phyloP scores from a whole-genome alignment of 345 rosid species.

The Citrus australasica region DNA sequence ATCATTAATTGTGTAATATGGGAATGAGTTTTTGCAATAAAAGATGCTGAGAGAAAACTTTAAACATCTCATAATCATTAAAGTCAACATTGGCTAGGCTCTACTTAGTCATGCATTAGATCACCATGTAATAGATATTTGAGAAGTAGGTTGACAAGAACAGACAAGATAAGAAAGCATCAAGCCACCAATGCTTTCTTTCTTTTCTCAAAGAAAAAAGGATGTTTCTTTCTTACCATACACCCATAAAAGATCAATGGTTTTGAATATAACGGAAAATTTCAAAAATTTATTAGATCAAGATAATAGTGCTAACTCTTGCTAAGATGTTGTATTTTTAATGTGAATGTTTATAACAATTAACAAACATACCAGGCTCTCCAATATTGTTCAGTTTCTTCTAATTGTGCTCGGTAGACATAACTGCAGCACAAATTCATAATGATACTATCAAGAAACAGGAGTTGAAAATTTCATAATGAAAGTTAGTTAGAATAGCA shows the following conservation, averaged over 20 bases:
- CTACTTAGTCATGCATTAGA: neutral
- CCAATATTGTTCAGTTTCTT: constrained; percentile 94
- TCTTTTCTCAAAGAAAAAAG: neutral
- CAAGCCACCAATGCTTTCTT: neutral
- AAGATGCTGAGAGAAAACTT: neutral
- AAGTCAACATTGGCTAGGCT: neutral
- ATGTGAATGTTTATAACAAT: neutral
- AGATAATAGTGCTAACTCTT: neutral
- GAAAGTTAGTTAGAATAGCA: neutral
- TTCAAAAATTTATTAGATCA: neutral
- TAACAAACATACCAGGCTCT: constrained; percentile 70
- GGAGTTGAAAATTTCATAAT: neutral
- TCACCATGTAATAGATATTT: neutral
- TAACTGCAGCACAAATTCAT: constrained; percentile 52
- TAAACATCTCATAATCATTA: neutral
- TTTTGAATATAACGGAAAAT: neutral
- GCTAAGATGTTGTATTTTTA: neutral
- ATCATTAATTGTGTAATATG: constrained; percentile 9
- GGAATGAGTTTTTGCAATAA: neutral
- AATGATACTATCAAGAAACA: constrained; percentile 4
- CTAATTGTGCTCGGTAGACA: constrained; percentile 62
- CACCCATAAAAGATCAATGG: neutral
- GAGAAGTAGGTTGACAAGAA: neutral
- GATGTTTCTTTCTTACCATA: neutral
- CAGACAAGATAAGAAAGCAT: neutral